Evolutionary conservation across 139 green algal species (phyloP), one percentile per base, ranked within the genome.

Genomic region (Closterium sp.): DNA sequence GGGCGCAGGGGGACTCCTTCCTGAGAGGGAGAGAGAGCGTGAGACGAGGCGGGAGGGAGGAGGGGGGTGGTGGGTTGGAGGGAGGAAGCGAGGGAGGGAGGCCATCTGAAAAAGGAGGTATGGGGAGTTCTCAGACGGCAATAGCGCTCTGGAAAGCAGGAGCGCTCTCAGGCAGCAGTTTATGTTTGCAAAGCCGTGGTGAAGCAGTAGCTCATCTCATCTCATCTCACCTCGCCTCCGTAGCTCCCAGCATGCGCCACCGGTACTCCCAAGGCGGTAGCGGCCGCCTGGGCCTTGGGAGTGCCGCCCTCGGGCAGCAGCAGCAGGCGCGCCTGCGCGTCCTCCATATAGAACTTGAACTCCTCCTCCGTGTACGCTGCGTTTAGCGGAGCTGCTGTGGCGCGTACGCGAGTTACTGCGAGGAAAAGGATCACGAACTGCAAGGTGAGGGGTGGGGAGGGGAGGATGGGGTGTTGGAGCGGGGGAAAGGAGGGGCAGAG

Each of bases 331-430:
- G 31, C 85, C 32, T 85, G 24, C 5, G 90, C 90, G 70, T 95
- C 93, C 31, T 95, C 91, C 34, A 95, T 89, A 42, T 92, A 95
- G 70, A 94, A 95, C 45, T 87, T 87, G 85, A 94, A 95, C 84
- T 95, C 93, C 13, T 94, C 91, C 87, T 92, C n/a, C 22, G 50
- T 95, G 88, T 95, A 95, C 22, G 90, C 87, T 19, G 93, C 45
- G 50, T 95, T 95, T 21, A 95, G 87, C 10, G 93, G 93, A 28
- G 93, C 93, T 19, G 92, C 92, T 28, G 94, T 73, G 21, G 92
- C 92, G 19, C 90, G 27, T 2, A 86, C 29, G 7, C 92, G 70
- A 1, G 50, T 42, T 4, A 94, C 89, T 22, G n/a, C 92, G 28
- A 95, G 31, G 86, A 95, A 95, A 13, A 88, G 22, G 9, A 94